These are phyloP conservation scores for Capsicum baccatum DNA, from an alignment of 257 asterid genomes.

Conservation along the genomic window DNA sequence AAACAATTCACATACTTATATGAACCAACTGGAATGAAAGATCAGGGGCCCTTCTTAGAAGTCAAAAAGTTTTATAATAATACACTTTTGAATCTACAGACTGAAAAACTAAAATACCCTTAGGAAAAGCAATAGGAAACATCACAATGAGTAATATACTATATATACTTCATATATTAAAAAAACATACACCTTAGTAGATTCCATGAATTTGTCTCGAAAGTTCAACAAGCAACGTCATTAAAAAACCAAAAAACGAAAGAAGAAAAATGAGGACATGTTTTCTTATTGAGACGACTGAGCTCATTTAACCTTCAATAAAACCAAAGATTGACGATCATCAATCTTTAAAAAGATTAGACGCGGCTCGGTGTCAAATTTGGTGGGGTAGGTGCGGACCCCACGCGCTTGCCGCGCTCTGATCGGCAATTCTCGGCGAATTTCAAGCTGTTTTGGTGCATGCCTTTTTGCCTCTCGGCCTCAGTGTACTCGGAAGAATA, in stretches of 20 bases:
- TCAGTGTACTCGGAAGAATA: constrained; percentile 40
- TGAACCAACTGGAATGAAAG: constrained; percentile 11
- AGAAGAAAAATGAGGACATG: constrained; percentile 19
- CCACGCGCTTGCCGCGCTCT: constrained; percentile 60
- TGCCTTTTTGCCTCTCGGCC: constrained; percentile 49
- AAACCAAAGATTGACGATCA: neutral
- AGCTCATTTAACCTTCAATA: neutral
- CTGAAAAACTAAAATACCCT: neutral
- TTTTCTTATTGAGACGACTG: neutral
- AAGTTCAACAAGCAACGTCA: neutral
- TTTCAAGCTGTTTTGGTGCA: constrained; percentile 60
- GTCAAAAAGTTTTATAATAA: neutral
- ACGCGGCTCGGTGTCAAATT: constrained; percentile 42
- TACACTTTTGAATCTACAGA: neutral
- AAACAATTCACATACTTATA: neutral
- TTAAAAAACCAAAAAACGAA: neutral
- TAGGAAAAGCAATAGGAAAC: neutral
- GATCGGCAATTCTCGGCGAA: constrained; percentile 67
- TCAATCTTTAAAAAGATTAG: constrained; percentile 40
- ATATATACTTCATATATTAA: neutral
- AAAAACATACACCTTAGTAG: neutral
- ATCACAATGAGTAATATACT: neutral
- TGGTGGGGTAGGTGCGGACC: constrained; percentile 45
- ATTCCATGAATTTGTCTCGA: neutral
- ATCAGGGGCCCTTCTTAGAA: neutral